phyloP scores from a whole-genome alignment of 2,329 filamentous ascomycete species.

The Diaporthe ampelina region DNA sequence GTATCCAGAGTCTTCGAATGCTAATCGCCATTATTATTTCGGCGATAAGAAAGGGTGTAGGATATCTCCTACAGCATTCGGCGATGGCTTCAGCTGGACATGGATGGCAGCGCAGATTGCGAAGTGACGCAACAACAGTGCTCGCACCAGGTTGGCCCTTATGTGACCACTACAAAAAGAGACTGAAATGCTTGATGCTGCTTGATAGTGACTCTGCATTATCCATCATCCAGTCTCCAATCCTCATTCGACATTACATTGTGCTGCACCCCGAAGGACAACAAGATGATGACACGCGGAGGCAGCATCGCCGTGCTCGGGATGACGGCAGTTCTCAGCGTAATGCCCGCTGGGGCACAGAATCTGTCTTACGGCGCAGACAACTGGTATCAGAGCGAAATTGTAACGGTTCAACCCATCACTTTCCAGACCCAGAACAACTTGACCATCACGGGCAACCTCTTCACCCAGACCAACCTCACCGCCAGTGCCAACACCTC shows the following conservation, averaged over 20 bases:
- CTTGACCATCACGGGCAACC: not conserved
- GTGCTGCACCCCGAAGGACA: no score
- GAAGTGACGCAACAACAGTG: not conserved
- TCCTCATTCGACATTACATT: not conserved
- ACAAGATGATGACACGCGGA: not conserved
- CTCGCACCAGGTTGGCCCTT: no score
- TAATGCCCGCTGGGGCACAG: not conserved
- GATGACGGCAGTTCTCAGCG: not conserved
- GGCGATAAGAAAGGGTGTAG: not conserved
- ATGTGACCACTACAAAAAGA: not conserved
- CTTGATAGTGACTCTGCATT: not conserved
- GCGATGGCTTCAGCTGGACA: not conserved
- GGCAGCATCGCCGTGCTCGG: not conserved
- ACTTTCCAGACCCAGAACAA: conserved; percentile 16
- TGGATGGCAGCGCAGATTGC: not conserved
- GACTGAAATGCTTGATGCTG: not conserved
- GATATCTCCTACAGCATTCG: not conserved
- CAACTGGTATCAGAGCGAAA: conserved; percentile 15
- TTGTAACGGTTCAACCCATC: not conserved
- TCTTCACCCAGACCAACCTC: conserved; percentile 12
- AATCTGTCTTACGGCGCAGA: conserved; percentile 10
- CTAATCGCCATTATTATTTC: not conserved
- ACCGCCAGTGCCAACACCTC: not conserved
- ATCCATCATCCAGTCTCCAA: not conserved
- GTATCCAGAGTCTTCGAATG: not conserved